Base-by-base conservation (phyloP, 108 stramenopile species). In the Stephanodiscus minutulus region DNA sequence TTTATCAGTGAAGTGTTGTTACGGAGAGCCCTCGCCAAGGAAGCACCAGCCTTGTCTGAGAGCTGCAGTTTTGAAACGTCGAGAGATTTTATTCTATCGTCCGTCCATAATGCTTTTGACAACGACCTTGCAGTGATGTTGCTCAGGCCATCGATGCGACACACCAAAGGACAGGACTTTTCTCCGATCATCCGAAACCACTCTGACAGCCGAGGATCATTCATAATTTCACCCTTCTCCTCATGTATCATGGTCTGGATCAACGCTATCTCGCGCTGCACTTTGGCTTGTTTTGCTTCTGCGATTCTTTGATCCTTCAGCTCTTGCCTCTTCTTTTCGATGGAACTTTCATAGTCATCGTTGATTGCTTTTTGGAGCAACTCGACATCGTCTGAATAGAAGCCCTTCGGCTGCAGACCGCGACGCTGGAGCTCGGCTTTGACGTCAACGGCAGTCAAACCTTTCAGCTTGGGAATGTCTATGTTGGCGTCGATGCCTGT, bases 41-140 rank as follows among this genome's bases (percentile, higher is more conserved):
- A 72, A 29, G 72, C 72, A 2, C 72, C 72, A 17, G 72, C 72
- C 6, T 66, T 37, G 50, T 73, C 72, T 29, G 28, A 50, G n/a
- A 73, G 72, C 21, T 24, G 10, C 64, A 66, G 53, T 21, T 59
- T 46, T 15, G 24, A 28, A 4, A 73, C 20, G 25, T 73, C 72
- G 15, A 73, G 49, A 31, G 52, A 50, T 9, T 52, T 48, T 8
- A 73, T 12, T n/a, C 28, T 24, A 28, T 7, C 6, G 52, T 18
- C 55, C 31, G n/a, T 5, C 64, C 64, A 73, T 0, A 73, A 1
- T 5, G 54, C 72, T 63, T 66, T 73, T n/a, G 72, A 61, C 3
- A 73, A n/a, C 0, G 72, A 47, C n/a, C 72, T 17, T 5, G 52
- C 35, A 15, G 64, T 27, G 27, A 73, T 18, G 50, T 52, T 50